These are phyloP conservation scores for Fragaria vesca DNA, from an alignment of 306 rosid genomes.

Conservation along the genomic window DNA sequence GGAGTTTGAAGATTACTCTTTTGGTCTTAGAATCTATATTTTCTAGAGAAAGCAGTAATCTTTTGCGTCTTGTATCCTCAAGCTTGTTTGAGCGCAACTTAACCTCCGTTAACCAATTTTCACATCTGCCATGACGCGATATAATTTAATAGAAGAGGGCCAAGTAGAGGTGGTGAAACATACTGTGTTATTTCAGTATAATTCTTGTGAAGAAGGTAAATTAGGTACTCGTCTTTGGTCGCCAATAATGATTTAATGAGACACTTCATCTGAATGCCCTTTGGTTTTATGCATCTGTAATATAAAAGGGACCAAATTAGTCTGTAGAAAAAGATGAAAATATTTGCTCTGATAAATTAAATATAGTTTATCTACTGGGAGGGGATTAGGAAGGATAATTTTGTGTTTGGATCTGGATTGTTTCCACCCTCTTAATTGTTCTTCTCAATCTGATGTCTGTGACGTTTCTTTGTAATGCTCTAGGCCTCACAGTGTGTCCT, in stretches of 20 bases:
- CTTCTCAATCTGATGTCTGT: neutral
- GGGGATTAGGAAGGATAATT: neutral
- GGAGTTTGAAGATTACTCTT: neutral
- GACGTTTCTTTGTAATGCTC: neutral
- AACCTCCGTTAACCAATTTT: neutral
- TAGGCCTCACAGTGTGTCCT: neutral
- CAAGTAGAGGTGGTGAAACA: neutral
- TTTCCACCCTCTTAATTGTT: neutral
- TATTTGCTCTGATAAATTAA: neutral
- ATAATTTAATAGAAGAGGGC: neutral
- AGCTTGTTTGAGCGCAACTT: neutral
- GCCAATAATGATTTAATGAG: neutral
- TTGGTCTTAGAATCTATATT: neutral
- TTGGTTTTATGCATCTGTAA: neutral
- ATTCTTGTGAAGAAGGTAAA: neutral
- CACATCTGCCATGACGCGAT: neutral
- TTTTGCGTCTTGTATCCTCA: neutral
- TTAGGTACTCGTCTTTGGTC: neutral
- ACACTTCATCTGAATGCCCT: neutral
- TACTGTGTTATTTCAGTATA: neutral
- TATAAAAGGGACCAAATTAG: neutral
- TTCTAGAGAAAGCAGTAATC: too few relatives aligned
- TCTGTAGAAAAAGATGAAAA: neutral
- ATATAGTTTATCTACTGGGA: neutral
- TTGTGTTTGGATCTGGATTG: neutral